Evolutionary conservation across 192 early-diverging fungal species (phyloP).

Genomic region (Ramicandelaber brevisporus): DNA sequence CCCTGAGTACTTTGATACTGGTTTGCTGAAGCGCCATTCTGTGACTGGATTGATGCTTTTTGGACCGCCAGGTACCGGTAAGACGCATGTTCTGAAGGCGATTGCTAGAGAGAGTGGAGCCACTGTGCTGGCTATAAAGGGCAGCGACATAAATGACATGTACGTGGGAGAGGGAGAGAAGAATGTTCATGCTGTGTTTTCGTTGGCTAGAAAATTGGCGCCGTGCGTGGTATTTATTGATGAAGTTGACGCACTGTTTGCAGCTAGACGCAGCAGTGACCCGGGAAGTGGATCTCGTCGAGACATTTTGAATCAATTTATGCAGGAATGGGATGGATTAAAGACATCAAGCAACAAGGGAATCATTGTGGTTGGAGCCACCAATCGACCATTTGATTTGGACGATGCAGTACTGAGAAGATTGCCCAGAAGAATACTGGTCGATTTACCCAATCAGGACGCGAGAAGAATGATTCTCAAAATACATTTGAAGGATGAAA

Average conservation of each 20-base stretch:
- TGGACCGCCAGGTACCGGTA: conserved; percentile 70
- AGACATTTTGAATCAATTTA: conserved; percentile 83
- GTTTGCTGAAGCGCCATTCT: conserved; percentile 34
- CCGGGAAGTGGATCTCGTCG: conserved; percentile 30
- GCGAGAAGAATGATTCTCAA: conserved; percentile 49
- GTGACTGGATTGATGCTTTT: conserved; percentile 59
- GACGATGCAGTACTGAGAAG: conserved; percentile 88
- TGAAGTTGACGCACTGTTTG: conserved; percentile 82
- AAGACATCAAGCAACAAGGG: conserved; percentile 39
- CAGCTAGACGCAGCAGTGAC: conserved; percentile 28
- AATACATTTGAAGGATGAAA: conserved; percentile 55
- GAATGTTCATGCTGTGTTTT: conserved; percentile 81
- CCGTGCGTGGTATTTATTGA: conserved; percentile 97
- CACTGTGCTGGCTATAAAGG: conserved; percentile 47
- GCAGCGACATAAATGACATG: conserved; percentile 59
- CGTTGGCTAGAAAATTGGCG: conserved; percentile 64
- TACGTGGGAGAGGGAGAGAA: conserved; percentile 95
- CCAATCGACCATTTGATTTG: conserved; percentile 88
- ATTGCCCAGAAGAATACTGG: conserved; percentile 70
- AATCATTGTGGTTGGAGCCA: conserved; percentile 74
- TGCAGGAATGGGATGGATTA: conserved; percentile 91
- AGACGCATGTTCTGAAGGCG: conserved; percentile 65
- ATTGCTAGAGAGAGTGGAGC: conserved; percentile 62
- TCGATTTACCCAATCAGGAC: conserved; percentile 61
- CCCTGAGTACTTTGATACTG: conserved; percentile 50